phyloP scores from a whole-genome alignment of 2,329 filamentous ascomycete species.

The Talaromyces verruculosus region DNA sequence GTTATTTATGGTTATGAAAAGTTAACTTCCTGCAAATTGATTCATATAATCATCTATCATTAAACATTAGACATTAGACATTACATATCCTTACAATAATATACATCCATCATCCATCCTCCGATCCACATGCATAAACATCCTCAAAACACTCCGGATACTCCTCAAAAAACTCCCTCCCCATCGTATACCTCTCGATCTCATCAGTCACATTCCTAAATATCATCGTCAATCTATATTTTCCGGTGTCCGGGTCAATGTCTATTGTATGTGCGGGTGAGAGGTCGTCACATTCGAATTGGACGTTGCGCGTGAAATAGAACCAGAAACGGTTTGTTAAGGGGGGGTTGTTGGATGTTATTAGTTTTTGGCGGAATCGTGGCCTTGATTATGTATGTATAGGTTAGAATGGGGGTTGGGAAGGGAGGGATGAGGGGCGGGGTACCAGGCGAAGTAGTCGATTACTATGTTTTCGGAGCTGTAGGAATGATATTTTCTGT shows the following conservation, averaged over 20 bases:
- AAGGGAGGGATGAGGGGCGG: not conserved
- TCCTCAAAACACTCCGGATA: constrained; percentile 12
- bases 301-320: constrained; percentile 10
- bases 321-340: constrained; percentile 13
- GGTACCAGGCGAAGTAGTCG: constrained; percentile 15
- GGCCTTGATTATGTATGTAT: not conserved
- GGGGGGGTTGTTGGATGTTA: not conserved
- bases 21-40: not conserved
- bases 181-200: constrained; percentile 8
- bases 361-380: constrained; percentile 12
- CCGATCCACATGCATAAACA: not conserved
- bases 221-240: constrained; percentile 2
- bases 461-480: constrained; percentile 2
- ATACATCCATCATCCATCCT: not conserved
- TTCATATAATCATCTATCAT: not conserved
- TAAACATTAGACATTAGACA: not conserved
- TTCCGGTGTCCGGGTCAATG: not conserved
- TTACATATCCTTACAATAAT: not conserved
- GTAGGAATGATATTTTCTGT: not conserved
- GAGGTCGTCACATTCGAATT: not conserved
- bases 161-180: constrained; percentile 3
- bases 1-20: not conserved
- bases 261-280: constrained; percentile 6
- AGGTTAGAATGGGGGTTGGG: not conserved
- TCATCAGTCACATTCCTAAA: constrained; percentile 3